These are phyloP conservation scores for Globisporangium recalcitrans DNA, from an alignment of 352 stramenopile genomes.

Conservation along the genomic window DNA sequence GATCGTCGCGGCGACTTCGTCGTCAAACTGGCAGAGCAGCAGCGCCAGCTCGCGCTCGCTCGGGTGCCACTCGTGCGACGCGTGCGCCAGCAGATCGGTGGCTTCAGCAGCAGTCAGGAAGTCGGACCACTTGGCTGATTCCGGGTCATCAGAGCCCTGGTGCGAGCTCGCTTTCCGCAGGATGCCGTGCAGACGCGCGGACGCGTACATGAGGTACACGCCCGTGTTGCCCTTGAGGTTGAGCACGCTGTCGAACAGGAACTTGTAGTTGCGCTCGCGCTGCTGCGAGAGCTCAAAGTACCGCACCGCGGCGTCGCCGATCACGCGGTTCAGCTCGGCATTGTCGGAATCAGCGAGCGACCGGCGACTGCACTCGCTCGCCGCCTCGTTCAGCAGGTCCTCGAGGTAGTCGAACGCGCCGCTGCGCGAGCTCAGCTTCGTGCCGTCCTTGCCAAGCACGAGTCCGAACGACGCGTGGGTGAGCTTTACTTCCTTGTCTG, in stretches of 20 bases:
- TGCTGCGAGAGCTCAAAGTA: conserved; percentile 85
- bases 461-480: conserved; percentile 73
- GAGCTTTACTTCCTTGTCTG: conserved; percentile 40
- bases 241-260: conserved; percentile 75
- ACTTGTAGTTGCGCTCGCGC: conserved; percentile 84
- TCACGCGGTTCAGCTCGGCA: conserved; percentile 35
- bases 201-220: conserved; percentile 82
- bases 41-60: conserved; percentile 66
- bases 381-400: conserved; percentile 61
- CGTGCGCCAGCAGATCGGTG: conserved; percentile 32
- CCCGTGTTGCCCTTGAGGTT: conserved; percentile 81
- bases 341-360: conserved; percentile 37
- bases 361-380: conserved; percentile 53
- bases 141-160: conserved; percentile 8
- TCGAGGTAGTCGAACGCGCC: conserved; percentile 76
- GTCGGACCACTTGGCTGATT: conserved; percentile 25
- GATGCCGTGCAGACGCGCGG: conserved; percentile 66
- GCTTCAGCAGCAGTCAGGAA: conserved; percentile 24
- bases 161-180: conserved; percentile 43
- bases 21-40: conserved; percentile 73
- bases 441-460: conserved; percentile 70
- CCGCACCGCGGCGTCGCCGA: conserved; percentile 71
- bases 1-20: conserved; percentile 54
- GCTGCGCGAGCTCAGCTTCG: conserved; percentile 80
- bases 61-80: conserved; percentile 54